Evolutionary conservation across 805 yeast species (phyloP).

Genomic region (Barnettozyma salicaria): DNA sequence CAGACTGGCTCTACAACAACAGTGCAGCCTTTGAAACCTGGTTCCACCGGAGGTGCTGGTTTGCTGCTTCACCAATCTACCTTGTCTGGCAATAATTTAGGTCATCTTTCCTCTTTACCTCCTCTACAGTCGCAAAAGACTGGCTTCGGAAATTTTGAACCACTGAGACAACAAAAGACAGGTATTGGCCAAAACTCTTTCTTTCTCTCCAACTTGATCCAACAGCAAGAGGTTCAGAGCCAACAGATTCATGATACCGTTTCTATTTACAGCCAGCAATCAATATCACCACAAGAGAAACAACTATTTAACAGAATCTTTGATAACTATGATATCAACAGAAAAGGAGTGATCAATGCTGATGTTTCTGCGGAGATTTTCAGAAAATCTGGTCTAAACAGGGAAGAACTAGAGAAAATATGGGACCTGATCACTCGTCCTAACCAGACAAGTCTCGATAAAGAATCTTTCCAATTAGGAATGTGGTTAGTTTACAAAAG

Average conservation of each 20-base stretch:
- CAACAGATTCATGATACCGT: constrained; percentile 10
- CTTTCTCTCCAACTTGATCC: constrained; percentile 47
- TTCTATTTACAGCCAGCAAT: constrained; percentile 30
- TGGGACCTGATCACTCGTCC: constrained; percentile 87
- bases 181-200: constrained; percentile 39
- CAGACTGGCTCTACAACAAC: constrained; percentile 32
- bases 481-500: constrained; percentile 94
- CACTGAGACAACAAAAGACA: constrained; percentile 38
- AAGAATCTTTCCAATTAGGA: constrained; percentile 93
- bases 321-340: constrained; percentile 76
- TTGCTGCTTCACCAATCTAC: constrained; percentile 24
- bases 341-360: constrained; percentile 72
- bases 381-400: constrained; percentile 81
- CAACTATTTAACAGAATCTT: constrained; percentile 81
- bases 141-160: constrained; percentile 34
- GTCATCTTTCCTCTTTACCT: constrained; percentile 29
- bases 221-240: constrained; percentile 40
- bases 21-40: constrained; percentile 16
- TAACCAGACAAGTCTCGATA: constrained; percentile 79
- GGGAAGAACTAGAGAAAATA: constrained; percentile 83
- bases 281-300: constrained; percentile 81
- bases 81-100: too few relatives aligned
- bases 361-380: constrained; percentile 80
- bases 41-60: constrained; percentile 26
- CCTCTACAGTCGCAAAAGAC: constrained; percentile 51